Evolutionary conservation across 176 grass and related monocot genomes (phyloP), one percentile per base, ranked within the genome.

Genomic region (Pharus latifolius): DNA sequence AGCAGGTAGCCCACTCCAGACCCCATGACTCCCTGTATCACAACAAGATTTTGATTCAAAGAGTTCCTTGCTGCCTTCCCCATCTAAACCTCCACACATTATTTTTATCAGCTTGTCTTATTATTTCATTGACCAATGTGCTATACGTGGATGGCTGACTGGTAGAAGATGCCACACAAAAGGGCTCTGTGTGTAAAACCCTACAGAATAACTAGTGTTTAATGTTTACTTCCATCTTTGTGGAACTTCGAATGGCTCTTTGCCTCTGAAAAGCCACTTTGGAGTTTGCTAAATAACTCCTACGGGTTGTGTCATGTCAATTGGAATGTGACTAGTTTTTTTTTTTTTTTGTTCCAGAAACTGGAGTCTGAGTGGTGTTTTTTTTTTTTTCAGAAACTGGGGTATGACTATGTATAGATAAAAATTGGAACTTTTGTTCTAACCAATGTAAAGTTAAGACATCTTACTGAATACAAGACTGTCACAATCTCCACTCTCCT

Each of bases 1-100:
- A 69, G 67, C 49, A 97, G 27, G 68, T 85, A 90, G 3, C 86
- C 86, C 2, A 65, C 69, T 49, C 74, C 89, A 19, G 93, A 97
- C 18, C 86, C 86, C 16, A 90, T 49, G 10, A 92, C 77, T n/a
- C 93, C 93, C 93, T 96, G 33, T 26, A 70, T 29, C 30, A 53
- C 49, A 72, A 34, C 28, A 4, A 60, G 30, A 6, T 40, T 41
- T 2, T 42, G 30, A 19, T 53, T 58, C 25, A 35, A 47, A 24
- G 7, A 56, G 5, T 13, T 75, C 45, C 0, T 38, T 38, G 6
- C 35, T 38, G 35, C 4, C 6, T 38, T 38, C 35, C 9, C 35
- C 35, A 38, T 38, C 4, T 38, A 38, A 5, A 5, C 35, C 35
- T 5, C 4, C 35, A 38, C 4, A 38, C 35, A 38, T 38, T 9